Evolutionary conservation across 2,329 filamentous ascomycete genomes (phyloP).

Genomic region (Graphilbum sp.): DNA sequence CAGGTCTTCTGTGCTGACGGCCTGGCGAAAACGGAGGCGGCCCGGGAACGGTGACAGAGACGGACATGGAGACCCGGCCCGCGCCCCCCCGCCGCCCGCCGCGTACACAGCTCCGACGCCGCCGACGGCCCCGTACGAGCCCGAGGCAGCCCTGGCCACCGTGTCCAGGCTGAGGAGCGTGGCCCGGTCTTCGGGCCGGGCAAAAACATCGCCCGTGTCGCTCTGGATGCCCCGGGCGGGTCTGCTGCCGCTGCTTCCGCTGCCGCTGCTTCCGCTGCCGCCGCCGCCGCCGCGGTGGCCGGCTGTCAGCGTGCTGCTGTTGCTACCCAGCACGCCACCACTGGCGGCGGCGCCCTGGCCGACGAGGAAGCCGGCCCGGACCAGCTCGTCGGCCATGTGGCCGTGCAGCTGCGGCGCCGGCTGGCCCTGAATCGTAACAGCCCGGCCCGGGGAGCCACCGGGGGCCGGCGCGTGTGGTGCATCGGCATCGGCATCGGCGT

Average conservation of each 20-base stretch:
- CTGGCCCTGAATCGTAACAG: conserved; percentile 5
- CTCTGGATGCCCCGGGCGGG: conserved; percentile 2
- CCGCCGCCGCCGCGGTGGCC: conserved; percentile 9
- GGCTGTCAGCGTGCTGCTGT: conserved; percentile 11
- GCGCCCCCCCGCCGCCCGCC: conserved; percentile 35
- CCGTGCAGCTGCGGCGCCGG: conserved; percentile 18
- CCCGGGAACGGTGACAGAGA: too few species aligned
- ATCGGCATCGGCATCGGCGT: conserved; percentile 2
- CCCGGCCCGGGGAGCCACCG: too few species aligned
- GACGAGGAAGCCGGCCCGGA: conserved; percentile 53
- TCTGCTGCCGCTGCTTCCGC: not conserved
- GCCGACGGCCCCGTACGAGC: conserved; percentile 52
- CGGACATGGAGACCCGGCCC: too few species aligned
- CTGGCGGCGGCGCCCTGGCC: conserved; percentile 16
- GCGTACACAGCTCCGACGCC: conserved; percentile 48
- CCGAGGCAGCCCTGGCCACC: conserved; percentile 49
- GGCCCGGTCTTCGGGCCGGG: conserved; percentile 35
- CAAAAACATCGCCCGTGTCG: conserved; percentile 19
- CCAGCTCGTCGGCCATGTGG: conserved; percentile 37
- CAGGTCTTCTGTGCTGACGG: conserved; percentile 17
- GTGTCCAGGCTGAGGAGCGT: conserved; percentile 44
- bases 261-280: conserved; percentile 14
- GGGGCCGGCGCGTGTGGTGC: too few species aligned
- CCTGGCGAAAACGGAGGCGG: too few species aligned
- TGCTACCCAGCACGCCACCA: too few species aligned